phyloP scores from a whole-genome alignment of 441 rosid genomes.

The Geranium incanum region DNA sequence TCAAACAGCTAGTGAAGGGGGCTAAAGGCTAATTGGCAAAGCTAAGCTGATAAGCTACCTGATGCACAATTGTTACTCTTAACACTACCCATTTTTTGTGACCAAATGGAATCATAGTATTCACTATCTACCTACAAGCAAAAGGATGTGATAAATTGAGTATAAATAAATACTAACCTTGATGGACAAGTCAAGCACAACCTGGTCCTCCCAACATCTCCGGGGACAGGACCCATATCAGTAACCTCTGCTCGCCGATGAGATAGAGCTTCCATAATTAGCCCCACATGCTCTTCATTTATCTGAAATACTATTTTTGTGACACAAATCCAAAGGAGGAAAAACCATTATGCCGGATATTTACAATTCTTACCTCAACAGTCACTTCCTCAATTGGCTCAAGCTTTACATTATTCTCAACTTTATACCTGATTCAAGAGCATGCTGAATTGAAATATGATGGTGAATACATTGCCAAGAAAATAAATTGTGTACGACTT shows the following conservation, averaged over 20 bases:
- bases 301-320: constrained; percentile 31
- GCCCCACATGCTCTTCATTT: constrained; percentile 87
- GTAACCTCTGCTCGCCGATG: constrained; percentile 75
- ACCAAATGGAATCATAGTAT: not conserved
- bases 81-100: not conserved
- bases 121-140: not conserved
- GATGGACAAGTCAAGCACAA: constrained; percentile 87
- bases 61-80: not conserved
- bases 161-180: constrained; percentile 39
- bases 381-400: constrained; percentile 96
- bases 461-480: not conserved
- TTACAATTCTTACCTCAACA: constrained; percentile 44
- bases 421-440: constrained; percentile 62
- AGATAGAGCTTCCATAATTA: constrained; percentile 85
- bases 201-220: constrained; percentile 77
- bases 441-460: constrained; percentile 16
- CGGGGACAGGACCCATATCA: constrained; percentile 94
- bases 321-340: constrained; percentile 4
- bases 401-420: constrained; percentile 53
- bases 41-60: not conserved
- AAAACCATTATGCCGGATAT: constrained; percentile 10
- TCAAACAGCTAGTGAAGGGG: not conserved
- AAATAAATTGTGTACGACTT: not conserved
- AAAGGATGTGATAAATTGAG: not conserved
- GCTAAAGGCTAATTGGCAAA: not conserved